A percentile compares a stretch with the other conserved stretches of the same genome.
Evolutionary conservation across 129 eudicot genomes (phyloP).

Genomic region (Centella asiatica): DNA sequence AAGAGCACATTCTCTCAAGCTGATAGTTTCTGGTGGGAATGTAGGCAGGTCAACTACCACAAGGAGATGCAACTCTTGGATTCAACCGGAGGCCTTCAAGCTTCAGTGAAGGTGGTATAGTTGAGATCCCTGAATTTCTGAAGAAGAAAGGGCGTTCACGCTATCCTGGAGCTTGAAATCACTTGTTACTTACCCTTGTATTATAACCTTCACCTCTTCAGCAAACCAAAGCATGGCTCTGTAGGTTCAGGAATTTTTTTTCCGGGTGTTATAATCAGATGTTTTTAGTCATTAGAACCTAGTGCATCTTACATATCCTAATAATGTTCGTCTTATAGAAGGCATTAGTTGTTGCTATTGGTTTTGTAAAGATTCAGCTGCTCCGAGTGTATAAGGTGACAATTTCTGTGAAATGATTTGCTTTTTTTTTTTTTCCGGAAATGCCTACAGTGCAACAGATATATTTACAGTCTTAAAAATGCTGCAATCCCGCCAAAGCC

Average conservation of each 20-base stretch:
- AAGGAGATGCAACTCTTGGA: constrained; percentile 46
- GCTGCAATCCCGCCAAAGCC: too few species aligned
- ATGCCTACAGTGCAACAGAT: too few species aligned
- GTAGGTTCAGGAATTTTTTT: constrained; percentile 18
- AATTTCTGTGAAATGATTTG: background rate
- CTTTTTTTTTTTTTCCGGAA: background rate
- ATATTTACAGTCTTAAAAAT: too few species aligned
- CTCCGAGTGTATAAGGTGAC: constrained; percentile 1
- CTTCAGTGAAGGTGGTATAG: constrained; percentile 50
- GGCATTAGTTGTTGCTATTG: background rate
- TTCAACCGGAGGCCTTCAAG: constrained; percentile 54
- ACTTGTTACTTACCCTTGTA: background rate
- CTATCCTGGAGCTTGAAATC: constrained; percentile 77
- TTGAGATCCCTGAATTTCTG: constrained; percentile 80
- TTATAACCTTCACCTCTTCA: constrained; percentile 2
- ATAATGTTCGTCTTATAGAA: background rate
- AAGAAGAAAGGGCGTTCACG: constrained; percentile 93
- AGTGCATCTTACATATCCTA: background rate
- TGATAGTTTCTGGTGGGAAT: constrained; percentile 9
- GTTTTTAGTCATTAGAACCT: background rate
- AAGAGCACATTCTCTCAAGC: background rate
- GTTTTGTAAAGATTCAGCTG: constrained; percentile 11
- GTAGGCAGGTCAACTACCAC: constrained; percentile 52
- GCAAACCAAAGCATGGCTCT: background rate
- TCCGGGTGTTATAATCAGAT: background rate